Base-by-base conservation (phyloP, 257 asterid genomes). In the Lycium ferocissimum region DNA sequence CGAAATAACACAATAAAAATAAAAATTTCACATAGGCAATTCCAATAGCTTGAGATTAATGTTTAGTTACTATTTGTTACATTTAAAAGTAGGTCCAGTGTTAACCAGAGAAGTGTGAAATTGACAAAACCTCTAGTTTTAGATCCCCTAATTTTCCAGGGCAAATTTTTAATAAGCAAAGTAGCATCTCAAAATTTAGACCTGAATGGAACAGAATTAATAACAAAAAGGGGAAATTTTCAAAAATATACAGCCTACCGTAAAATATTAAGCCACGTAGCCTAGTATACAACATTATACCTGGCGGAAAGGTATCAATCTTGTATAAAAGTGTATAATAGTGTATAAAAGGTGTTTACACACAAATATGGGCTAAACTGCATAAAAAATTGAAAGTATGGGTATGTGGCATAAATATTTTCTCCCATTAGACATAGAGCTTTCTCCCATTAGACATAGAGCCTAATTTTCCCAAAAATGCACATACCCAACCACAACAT, bases 31-130 rank as follows among this genome's bases (percentile, higher is more conserved):
- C 22, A 7, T 69, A 38, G 78, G 26, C 20, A 69, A 37, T 69
- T 3, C 26, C 51, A 67, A 35, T 14, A 7, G 38, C 51, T 37
- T 37, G 51, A 2, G 9, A 69, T 69, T 14, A 69, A 15, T 69
- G 22, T 69, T 69, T 37, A 38, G 76, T 7, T 37, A 37, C 35
- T 67, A 14, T 3, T 14, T 37, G 49, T 14, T 14, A 13, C 13
- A 69, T 51, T 69, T 67, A 33, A 15, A n/a, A 69, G 76, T 37
- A 69, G 13, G 78, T 69, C 81, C 13, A 45, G 47, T 26, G 2
- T 20, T 20, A 20, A 45, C 57, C 84, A 82, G 40, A 33, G n/a
- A 43, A 20, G 22, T 15, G 79, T 51, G 75, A 65, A 82, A 63
- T 49, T 49, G 57, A 2, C 4, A 40, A 69, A 81, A 20, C 38